Evolutionary conservation across 2,329 filamentous ascomycete genomes (phyloP).

Genomic region (Exophiala alcalophila): DNA sequence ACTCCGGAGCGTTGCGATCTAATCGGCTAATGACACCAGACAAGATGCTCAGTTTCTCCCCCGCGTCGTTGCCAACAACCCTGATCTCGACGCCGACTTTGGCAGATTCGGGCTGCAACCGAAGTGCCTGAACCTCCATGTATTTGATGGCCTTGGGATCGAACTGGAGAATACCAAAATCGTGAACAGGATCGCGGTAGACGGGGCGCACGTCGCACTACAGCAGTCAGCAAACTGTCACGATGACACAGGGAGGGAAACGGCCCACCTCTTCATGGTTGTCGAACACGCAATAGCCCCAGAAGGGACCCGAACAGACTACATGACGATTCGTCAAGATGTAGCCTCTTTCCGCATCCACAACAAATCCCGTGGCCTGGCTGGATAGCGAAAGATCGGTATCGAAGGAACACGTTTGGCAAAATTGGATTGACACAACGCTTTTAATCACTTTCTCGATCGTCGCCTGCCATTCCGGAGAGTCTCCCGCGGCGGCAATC

Average conservation of each 20-base stretch:
- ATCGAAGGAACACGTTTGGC: conserved; percentile 95
- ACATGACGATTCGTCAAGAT: conserved; percentile 90
- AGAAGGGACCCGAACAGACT: conserved; percentile 91
- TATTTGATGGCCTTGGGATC: conserved; percentile 96
- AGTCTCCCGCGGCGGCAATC: conserved; percentile 56
- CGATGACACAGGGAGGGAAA: conserved; percentile 1
- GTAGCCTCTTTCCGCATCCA: conserved; percentile 88
- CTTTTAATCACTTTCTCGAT: conserved; percentile 92
- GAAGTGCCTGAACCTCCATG: conserved; percentile 80
- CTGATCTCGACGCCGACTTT: conserved; percentile 88
- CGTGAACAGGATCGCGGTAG: conserved; percentile 96
- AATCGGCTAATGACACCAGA: conserved; percentile 95
- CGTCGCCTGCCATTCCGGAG: conserved; percentile 89
- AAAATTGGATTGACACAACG: conserved; percentile 98
- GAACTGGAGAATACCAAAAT: conserved; percentile 96
- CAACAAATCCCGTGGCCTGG: conserved; percentile 95
- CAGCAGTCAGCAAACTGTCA: conserved; percentile 16
- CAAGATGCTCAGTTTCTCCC: conserved; percentile 95
- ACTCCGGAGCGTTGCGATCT: conserved; percentile 94
- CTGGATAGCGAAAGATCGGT: conserved; percentile 92
- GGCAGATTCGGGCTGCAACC: conserved; percentile 80
- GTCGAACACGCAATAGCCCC: conserved; percentile 97
- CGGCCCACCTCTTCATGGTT: conserved; percentile 76
- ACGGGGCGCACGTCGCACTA: conserved; percentile 92
- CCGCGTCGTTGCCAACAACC: conserved; percentile 96